Evolutionary conservation across 257 asterid species (phyloP).

Genomic region (Primulina huaijiensis): DNA sequence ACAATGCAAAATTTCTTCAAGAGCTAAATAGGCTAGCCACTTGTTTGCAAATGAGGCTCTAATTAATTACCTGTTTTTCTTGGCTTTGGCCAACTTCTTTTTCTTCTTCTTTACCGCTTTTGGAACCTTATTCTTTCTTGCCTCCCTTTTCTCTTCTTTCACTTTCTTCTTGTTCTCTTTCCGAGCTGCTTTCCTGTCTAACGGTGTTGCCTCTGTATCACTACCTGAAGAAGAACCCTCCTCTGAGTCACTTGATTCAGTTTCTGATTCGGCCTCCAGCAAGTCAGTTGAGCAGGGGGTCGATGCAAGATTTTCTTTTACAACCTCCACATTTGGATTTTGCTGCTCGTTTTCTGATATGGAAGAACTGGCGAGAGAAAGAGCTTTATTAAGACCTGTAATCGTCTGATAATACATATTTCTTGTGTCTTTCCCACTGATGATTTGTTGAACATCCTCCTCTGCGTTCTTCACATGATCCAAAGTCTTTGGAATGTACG

Average conservation of each 20-base stretch:
- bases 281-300: constrained; percentile 6
- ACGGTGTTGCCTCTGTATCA: constrained; percentile 36
- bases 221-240: constrained; percentile 46
- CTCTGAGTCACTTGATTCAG: constrained; percentile 38
- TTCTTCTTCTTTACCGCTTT: constrained; percentile 84
- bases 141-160: constrained; percentile 86
- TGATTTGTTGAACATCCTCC: constrained; percentile 75
- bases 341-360: constrained; percentile 36
- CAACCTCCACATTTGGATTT: constrained; percentile 24
- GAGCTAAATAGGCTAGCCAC: constrained; percentile 1
- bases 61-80: constrained; percentile 52
- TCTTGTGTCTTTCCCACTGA: constrained; percentile 68
- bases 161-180: constrained; percentile 94
- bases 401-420: constrained; percentile 85
- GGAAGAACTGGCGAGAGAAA: constrained; percentile 39
- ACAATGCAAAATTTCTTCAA: constrained; percentile 20
- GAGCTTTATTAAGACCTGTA: constrained; percentile 82
- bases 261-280: constrained; percentile 34
- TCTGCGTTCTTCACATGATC: constrained; percentile 80
- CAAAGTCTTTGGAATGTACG: constrained; percentile 83
- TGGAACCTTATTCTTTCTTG: constrained; percentile 73
- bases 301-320: constrained; percentile 18
- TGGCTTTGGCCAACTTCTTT: constrained; percentile 87
- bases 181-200: constrained; percentile 67
- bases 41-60: background rate